Conservation (phyloP, 2,329 filamentous ascomycete genomes). For the Claviceps capensis region DNA sequence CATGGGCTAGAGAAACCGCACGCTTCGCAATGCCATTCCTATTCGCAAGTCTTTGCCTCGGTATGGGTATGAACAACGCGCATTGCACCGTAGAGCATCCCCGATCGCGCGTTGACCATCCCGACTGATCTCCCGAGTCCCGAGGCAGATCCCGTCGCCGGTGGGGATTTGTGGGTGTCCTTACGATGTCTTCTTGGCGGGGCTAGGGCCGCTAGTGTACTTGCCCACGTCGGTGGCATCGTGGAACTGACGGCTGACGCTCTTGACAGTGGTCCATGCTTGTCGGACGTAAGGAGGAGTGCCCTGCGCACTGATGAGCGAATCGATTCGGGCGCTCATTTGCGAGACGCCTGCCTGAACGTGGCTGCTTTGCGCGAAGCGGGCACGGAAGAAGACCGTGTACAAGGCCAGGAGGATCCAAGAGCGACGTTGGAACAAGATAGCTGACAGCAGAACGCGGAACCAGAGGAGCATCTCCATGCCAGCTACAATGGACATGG, state of each 20-base stretch:
- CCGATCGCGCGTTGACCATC: not conserved
- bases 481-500: constrained; percentile 82
- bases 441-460: constrained; percentile 64
- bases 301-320: constrained; percentile 71
- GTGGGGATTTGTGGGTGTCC: not conserved
- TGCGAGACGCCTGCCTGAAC: constrained; percentile 72
- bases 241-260: constrained; percentile 56
- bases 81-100: no score
- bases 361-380: constrained; percentile 81
- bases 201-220: constrained; percentile 48
- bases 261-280: constrained; percentile 71
- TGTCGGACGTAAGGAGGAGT: constrained; percentile 68
- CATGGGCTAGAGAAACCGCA: no score
- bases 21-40: no score
- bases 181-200: constrained; percentile 34
- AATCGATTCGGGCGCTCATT: constrained; percentile 63
- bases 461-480: constrained; percentile 84
- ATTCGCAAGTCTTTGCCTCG: no score
- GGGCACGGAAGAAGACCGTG: constrained; percentile 81
- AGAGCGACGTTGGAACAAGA: constrained; percentile 80
- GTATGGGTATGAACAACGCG: no score
- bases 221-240: constrained; percentile 65
- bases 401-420: constrained; percentile 82
- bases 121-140: not conserved
- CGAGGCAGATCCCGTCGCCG: not conserved